Conservation (phyloP, 208 protist genomes). For the Strigomonas galati region DNA sequence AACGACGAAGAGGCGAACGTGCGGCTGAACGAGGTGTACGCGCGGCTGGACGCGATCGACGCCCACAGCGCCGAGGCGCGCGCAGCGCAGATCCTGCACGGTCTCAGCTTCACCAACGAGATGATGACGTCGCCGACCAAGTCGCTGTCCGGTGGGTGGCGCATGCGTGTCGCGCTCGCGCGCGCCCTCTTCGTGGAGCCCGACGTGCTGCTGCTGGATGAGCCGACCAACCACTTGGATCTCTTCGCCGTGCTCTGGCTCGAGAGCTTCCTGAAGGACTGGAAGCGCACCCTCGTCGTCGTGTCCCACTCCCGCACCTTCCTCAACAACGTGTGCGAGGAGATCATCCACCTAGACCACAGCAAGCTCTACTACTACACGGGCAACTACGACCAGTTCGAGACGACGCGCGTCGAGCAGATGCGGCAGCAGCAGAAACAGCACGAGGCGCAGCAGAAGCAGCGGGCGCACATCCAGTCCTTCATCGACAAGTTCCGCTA, state of each 20-base stretch:
- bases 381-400: constrained; percentile 95
- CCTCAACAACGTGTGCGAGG: constrained; percentile 94
- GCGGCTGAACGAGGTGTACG: constrained; percentile 93
- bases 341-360: constrained; percentile 91
- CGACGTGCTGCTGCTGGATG: constrained; percentile 95
- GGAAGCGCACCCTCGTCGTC: constrained; percentile 95
- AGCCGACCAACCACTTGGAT: constrained; percentile 98
- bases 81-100: constrained; percentile 82
- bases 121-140: constrained; percentile 92
- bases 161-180: constrained; percentile 97
- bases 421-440: constrained; percentile 87
- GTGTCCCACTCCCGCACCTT: constrained; percentile 98
- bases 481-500: constrained; percentile 94
- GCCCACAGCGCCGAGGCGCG: constrained; percentile 91
- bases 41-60: constrained; percentile 94
- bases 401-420: constrained; percentile 86
- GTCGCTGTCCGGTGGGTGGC: constrained; percentile 94
- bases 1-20: constrained; percentile 70
- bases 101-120: constrained; percentile 94
- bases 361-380: constrained; percentile 89
- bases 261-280: constrained; percentile 95
- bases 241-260: constrained; percentile 98
- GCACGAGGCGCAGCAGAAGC: constrained; percentile 87
- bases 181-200: constrained; percentile 96
- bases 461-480: constrained; percentile 89